Percentiles rank a stretch among this genome's conserved stretches.
Evolutionary conservation across 805 yeast species (phyloP).

Genomic region (Yamadazyma olivae): DNA sequence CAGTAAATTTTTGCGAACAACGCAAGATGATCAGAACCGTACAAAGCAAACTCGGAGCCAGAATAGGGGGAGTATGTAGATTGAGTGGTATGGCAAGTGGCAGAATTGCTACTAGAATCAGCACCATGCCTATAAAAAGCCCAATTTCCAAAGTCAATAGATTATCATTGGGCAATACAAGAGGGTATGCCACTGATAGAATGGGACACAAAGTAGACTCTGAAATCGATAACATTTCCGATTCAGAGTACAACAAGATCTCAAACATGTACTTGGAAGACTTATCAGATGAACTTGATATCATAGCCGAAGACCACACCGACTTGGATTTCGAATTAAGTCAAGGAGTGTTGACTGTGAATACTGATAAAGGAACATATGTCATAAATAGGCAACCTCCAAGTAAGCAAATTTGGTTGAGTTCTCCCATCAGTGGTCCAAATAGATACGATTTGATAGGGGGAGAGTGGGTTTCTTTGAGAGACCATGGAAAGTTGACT

Average conservation of each 20-base stretch:
- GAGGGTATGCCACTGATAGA: conserved; percentile 12
- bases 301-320: conserved; percentile 57
- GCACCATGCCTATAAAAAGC: background rate
- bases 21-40: too few relatives aligned
- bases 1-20: too few relatives aligned
- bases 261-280: conserved; percentile 71
- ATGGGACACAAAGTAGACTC: conserved; percentile 12
- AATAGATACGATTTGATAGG: conserved; percentile 66
- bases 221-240: conserved; percentile 48
- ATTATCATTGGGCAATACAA: too few relatives aligned
- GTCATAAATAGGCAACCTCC: conserved; percentile 98
- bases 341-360: conserved; percentile 83
- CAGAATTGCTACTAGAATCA: background rate
- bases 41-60: background rate
- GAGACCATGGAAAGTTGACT: conserved; percentile 51
- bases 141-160: too few relatives aligned
- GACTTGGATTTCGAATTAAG: conserved; percentile 73
- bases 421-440: conserved; percentile 93
- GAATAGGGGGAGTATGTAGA: background rate
- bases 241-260: conserved; percentile 55
- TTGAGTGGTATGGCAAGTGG: background rate
- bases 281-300: conserved; percentile 65
- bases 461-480: conserved; percentile 74
- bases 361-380: conserved; percentile 70
- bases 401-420: conserved; percentile 92